Conservation (phyloP, 2,329 filamentous ascomycete genomes). For the Whalleya microplaca region DNA sequence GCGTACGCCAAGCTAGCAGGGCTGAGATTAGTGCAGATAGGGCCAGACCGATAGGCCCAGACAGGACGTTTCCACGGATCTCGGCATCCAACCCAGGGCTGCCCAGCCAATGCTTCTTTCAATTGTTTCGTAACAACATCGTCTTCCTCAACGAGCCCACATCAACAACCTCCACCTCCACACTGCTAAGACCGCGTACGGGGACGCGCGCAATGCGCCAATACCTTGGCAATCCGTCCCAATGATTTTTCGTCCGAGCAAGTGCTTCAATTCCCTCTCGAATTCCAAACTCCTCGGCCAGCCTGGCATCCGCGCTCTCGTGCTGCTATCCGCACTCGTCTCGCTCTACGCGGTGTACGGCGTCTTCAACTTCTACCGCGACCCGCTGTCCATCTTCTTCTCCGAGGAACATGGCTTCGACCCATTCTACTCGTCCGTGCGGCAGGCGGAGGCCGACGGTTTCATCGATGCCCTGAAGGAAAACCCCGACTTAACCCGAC, state of each 20-base stretch:
- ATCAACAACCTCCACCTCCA: no score
- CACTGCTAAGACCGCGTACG: no score
- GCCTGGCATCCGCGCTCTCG: constrained; percentile 32
- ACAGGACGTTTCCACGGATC: no score
- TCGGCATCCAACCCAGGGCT: no score
- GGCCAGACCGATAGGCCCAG: no score
- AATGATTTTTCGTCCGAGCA: constrained; percentile 2
- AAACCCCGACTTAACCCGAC: constrained; percentile 16
- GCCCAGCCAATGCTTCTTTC: no score
- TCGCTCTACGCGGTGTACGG: constrained; percentile 35
- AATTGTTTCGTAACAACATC: no score
- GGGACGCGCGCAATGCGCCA: no score
- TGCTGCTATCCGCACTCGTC: constrained; percentile 30
- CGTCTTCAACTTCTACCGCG: constrained; percentile 37
- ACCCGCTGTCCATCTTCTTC: constrained; percentile 39
- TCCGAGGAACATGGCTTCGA: constrained; percentile 38
- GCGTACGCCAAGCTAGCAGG: no score
- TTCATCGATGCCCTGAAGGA: constrained; percentile 30
- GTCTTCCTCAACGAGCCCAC: no score
- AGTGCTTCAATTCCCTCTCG: not conserved
- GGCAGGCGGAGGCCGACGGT: constrained; percentile 34
- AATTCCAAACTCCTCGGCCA: constrained; percentile 23
- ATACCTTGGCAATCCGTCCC: no score
- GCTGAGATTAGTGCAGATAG: no score
- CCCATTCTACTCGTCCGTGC: constrained; percentile 35